Evolutionary conservation across 2,329 filamentous ascomycete species (phyloP).

Genomic region (Magnaporthiopsis poae): DNA sequence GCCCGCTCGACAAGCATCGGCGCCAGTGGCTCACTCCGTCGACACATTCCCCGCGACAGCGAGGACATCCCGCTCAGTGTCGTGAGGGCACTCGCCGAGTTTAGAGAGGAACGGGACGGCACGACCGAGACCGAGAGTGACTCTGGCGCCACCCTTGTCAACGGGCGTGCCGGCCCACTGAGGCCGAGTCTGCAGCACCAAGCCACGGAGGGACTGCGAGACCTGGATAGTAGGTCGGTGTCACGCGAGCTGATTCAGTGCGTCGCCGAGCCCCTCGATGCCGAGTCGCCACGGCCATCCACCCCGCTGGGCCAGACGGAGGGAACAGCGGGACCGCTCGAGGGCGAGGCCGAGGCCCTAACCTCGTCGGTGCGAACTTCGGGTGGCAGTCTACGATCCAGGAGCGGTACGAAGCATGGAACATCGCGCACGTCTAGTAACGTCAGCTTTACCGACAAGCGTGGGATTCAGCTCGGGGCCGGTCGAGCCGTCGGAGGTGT

Average conservation of each 20-base stretch:
- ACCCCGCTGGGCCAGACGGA: not conserved
- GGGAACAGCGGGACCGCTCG: not conserved
- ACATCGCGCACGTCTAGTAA: conserved; percentile 19
- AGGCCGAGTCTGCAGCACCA: conserved; percentile 5
- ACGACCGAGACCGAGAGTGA: conserved; percentile 2
- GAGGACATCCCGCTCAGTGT: not conserved
- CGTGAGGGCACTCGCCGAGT: not conserved
- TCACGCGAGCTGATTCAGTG: no score
- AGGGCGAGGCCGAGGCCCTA: conserved; percentile 2
- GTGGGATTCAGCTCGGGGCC: conserved; percentile 17
- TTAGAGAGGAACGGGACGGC: not conserved
- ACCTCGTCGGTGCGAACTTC: not conserved
- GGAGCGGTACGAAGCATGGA: conserved; percentile 9
- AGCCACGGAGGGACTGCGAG: conserved; percentile 3
- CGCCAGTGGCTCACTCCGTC: conserved; percentile 22
- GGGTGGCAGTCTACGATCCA: not conserved
- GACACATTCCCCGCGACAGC: conserved; percentile 13
- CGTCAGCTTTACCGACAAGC: conserved; percentile 23
- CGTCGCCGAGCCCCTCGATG: not conserved
- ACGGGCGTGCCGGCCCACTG: not conserved
- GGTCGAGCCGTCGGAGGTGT: conserved; percentile 14
- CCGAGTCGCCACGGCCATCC: not conserved
- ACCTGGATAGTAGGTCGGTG: not conserved
- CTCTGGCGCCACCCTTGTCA: conserved; percentile 3
- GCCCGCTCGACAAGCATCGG: conserved; percentile 41